Evolutionary conservation across 2,329 filamentous ascomycete species (phyloP).

Genomic region (Fusarium musae): DNA sequence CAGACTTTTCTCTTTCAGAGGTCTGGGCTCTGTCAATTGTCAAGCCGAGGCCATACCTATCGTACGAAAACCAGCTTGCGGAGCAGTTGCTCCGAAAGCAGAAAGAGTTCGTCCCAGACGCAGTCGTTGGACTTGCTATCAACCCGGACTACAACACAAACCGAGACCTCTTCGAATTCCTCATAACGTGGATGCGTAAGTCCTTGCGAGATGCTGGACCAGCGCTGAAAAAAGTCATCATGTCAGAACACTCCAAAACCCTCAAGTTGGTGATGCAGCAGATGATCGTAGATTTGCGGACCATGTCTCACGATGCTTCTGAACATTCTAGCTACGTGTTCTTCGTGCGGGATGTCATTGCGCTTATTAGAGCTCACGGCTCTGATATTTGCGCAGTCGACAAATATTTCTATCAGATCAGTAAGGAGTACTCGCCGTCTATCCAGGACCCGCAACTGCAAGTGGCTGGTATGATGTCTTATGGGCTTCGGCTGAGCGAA

Average conservation of each 20-base stretch:
- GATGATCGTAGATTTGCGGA: slow-evolving; percentile 62
- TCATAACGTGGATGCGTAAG: slow-evolving; percentile 62
- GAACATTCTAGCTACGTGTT: slow-evolving; percentile 61
- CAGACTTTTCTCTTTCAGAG: slow-evolving; percentile 58
- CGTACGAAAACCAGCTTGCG: slow-evolving; percentile 62
- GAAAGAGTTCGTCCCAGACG: slow-evolving; percentile 57
- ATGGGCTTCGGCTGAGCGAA: slow-evolving; percentile 65
- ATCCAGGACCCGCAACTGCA: slow-evolving; percentile 66
- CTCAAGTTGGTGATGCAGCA: slow-evolving; percentile 63
- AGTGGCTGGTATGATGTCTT: slow-evolving; percentile 65
- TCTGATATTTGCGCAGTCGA: slow-evolving; percentile 65
- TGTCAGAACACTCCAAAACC: slow-evolving; percentile 55
- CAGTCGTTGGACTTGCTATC: slow-evolving; percentile 50
- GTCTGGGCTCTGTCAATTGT: slow-evolving; percentile 65
- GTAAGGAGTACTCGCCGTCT: slow-evolving; percentile 65
- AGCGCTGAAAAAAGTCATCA: slow-evolving; percentile 50
- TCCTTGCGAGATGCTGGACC: slow-evolving; percentile 55
- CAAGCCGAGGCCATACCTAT: slow-evolving; percentile 59
- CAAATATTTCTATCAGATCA: slow-evolving; percentile 67
- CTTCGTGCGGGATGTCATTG: slow-evolving; percentile 64
- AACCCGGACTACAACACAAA: slow-evolving; percentile 62
- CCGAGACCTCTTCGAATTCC: slow-evolving; percentile 60
- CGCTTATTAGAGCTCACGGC: slow-evolving; percentile 64
- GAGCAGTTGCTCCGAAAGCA: slow-evolving; percentile 56
- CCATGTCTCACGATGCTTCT: slow-evolving; percentile 48